These are phyloP conservation scores for Aspergillus pseudonomiae DNA, from an alignment of 2,329 filamentous ascomycete genomes.

Conservation along the genomic window DNA sequence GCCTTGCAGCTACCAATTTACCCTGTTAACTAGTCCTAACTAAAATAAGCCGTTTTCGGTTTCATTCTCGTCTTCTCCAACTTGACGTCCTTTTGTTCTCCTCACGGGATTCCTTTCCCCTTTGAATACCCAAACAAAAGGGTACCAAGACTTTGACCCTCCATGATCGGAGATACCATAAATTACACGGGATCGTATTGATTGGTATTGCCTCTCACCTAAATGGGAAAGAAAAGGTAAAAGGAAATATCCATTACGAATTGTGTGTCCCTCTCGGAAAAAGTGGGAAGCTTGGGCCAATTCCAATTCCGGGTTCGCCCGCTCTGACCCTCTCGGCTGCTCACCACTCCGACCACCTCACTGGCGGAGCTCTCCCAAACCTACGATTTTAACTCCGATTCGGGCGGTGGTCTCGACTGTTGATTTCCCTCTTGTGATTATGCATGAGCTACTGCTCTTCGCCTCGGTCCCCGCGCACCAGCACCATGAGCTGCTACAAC, in stretches of 20 bases:
- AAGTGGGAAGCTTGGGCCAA: slow-evolving; percentile 6
- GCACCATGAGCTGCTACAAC: slow-evolving; percentile 63
- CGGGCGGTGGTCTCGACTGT: neutral
- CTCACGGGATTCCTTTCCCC: neutral
- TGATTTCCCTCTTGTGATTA: slow-evolving; percentile 31
- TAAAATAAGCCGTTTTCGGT: neutral
- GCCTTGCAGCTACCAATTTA: neutral
- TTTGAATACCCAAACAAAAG: neutral
- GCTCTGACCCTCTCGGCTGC: slow-evolving; percentile 13
- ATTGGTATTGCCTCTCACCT: neutral
- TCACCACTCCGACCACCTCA: slow-evolving; percentile 14
- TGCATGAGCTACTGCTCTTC: slow-evolving; percentile 67
- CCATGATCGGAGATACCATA: too few species aligned
- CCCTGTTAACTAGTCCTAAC: neutral
- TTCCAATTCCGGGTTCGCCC: slow-evolving; percentile 20
- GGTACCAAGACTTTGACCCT: too few species aligned
- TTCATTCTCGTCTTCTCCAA: neutral
- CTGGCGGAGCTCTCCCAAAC: neutral
- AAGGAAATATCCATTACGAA: neutral
- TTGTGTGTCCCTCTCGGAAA: slow-evolving; percentile 6
- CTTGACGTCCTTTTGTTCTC: neutral
- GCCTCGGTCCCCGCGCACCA: slow-evolving; percentile 60
- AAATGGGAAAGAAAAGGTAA: neutral
- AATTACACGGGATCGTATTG: neutral
- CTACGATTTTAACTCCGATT: slow-evolving; percentile 4